Conservation (phyloP, 2,329 filamentous ascomycete genomes). For the Fusarium duplospermum region DNA sequence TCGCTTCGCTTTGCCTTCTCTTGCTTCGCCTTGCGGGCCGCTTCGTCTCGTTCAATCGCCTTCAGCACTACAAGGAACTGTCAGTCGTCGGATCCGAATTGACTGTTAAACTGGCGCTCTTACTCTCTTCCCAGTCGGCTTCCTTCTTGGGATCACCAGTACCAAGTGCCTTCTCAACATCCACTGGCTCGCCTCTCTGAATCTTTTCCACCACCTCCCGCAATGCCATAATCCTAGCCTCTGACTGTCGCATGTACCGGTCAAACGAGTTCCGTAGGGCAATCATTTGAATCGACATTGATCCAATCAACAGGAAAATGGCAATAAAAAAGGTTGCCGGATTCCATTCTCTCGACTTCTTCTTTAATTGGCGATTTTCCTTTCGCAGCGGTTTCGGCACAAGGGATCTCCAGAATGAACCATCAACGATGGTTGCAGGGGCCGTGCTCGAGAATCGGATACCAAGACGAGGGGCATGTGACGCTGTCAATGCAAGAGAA, state of each 20-base stretch:
- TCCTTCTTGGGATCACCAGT: conserved; percentile 81
- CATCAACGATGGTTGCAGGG: conserved; percentile 64
- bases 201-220: conserved; percentile 80
- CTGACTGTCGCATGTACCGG: conserved; percentile 78
- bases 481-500: conserved; percentile 5
- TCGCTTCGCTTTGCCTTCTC: conserved; percentile 52
- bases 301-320: conserved; percentile 89
- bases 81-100: conserved; percentile 17
- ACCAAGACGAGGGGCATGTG: neutral
- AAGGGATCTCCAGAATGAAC: conserved; percentile 76
- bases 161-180: conserved; percentile 85
- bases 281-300: conserved; percentile 95
- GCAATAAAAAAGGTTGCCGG: conserved; percentile 85
- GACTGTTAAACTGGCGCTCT: conserved; percentile 36
- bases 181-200: conserved; percentile 79
- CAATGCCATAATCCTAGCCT: conserved; percentile 81
- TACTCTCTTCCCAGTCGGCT: conserved; percentile 88
- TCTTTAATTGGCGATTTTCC: conserved; percentile 52
- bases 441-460: conserved; percentile 51
- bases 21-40: conserved; percentile 58
- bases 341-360: conserved; percentile 76
- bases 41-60: conserved; percentile 74
- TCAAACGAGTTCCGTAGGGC: conserved; percentile 79
- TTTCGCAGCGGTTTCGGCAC: conserved; percentile 74
- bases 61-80: conserved; percentile 65